Conservation (phyloP, 2,329 filamentous ascomycete species). For the Sphaerulina vaccinii region DNA sequence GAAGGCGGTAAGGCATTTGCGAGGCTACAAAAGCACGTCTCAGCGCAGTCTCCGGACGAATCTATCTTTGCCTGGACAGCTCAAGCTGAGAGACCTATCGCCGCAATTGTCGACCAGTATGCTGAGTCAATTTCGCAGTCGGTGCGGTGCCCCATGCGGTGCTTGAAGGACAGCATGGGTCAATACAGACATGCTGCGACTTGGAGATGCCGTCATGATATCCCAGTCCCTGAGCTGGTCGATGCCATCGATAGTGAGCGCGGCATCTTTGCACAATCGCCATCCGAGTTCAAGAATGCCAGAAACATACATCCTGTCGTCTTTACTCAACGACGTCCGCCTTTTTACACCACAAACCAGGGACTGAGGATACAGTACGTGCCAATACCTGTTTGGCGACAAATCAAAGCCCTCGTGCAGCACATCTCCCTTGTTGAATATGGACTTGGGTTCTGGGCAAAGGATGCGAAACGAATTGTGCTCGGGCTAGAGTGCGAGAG, state of each 20-base stretch:
- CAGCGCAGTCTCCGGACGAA: slow-evolving; percentile 4
- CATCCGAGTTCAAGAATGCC: not conserved
- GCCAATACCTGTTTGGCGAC: not conserved
- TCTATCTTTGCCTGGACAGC: slow-evolving; percentile 4
- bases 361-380: not conserved
- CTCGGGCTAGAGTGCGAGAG: not conserved
- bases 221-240: no score
- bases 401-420: not conserved
- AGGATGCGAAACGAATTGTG: no score
- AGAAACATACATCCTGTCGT: not conserved
- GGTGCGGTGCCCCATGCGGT: not conserved
- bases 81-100: no score
- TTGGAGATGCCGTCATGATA: no score
- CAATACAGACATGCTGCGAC: no score
- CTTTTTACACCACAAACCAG: not conserved
- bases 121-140: no score
- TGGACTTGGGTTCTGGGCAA: no score
- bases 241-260: not conserved
- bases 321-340: not conserved
- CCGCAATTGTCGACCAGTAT: no score
- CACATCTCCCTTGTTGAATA: not conserved
- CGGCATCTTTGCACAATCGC: not conserved
- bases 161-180: not conserved
- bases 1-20: slow-evolving; percentile 14
- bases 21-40: slow-evolving; percentile 14